Evolutionary conservation across 1,284 basidiomycete species (phyloP).

Genomic region (Laetiporus sulphureus): DNA sequence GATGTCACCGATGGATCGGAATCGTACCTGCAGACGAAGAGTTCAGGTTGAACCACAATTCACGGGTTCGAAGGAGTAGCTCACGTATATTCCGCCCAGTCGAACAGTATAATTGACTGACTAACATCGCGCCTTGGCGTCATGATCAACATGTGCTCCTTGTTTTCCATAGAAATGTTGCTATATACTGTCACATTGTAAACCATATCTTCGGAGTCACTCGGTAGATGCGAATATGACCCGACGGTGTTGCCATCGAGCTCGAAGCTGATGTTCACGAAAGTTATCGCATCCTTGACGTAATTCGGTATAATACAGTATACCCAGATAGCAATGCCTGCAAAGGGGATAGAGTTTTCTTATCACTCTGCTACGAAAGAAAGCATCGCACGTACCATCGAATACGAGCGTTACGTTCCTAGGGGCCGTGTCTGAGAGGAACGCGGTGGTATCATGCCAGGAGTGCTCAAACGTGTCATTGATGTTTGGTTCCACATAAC

Average conservation of each 20-base stretch:
- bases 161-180: background rate
- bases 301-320: slow-evolving; percentile 1
- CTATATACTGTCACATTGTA: slow-evolving; percentile 1
- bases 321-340: slow-evolving; percentile 1
- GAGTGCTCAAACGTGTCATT: background rate
- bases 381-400: background rate
- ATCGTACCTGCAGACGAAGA: too few species aligned
- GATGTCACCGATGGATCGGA: too few species aligned
- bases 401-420: background rate
- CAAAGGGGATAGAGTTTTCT: too few species aligned
- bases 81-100: slow-evolving; percentile 6
- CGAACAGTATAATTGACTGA: background rate
- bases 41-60: too few species aligned
- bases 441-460: background rate
- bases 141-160: background rate
- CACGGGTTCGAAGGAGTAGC: too few species aligned
- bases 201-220: background rate
- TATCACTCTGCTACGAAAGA: too few species aligned
- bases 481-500: background rate
- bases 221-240: background rate
- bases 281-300: background rate
- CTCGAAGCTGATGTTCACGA: background rate
- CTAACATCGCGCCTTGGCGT: background rate
- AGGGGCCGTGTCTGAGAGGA: background rate
- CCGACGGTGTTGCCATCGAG: slow-evolving; percentile 1